These are phyloP conservation scores for Inosperma sp. DNA, from an alignment of 768 basidiomycete genomes.

Conservation along the genomic window DNA sequence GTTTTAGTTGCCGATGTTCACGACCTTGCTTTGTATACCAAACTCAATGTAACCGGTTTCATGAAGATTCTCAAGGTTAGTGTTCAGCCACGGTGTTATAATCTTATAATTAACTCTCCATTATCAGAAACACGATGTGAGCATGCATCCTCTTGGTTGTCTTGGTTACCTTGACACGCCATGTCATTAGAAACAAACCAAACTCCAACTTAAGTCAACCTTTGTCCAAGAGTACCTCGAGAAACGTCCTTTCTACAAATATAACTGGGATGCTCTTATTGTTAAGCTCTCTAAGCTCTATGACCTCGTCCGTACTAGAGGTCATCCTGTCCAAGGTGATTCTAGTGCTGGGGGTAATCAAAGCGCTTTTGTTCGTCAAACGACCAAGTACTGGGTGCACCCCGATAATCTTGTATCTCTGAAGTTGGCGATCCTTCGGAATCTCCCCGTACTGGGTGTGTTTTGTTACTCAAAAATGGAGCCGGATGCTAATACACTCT, in stretches of 20 bases:
- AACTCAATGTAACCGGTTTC: conserved; percentile 97
- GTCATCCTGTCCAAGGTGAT: conserved; percentile 92
- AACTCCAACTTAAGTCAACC: conserved; percentile 69
- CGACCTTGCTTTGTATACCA: conserved; percentile 87
- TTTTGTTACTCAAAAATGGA: background rate
- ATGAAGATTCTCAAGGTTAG: conserved; percentile 93
- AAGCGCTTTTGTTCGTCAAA: conserved; percentile 97
- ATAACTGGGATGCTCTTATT: conserved; percentile 93
- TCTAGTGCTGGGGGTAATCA: conserved; percentile 91
- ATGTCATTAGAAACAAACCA: conserved; percentile 81
- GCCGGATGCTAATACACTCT: too few species aligned
- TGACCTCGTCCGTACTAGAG: conserved; percentile 91
- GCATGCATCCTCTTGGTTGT: conserved; percentile 16
- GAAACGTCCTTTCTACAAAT: conserved; percentile 93
- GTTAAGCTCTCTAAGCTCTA: conserved; percentile 94
- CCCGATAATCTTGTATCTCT: conserved; percentile 91
- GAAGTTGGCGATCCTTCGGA: conserved; percentile 87
- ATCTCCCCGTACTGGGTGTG: conserved; percentile 89
- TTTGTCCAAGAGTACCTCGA: conserved; percentile 93
- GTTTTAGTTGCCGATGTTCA: conserved; percentile 91
- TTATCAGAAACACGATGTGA: conserved; percentile 86
- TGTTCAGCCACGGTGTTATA: conserved; percentile 1
- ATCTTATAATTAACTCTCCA: background rate
- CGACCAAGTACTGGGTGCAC: conserved; percentile 99
- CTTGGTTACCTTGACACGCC: background rate